These are phyloP conservation scores for Syzygium jambos DNA, from an alignment of 345 rosid genomes.

Conservation along the genomic window DNA sequence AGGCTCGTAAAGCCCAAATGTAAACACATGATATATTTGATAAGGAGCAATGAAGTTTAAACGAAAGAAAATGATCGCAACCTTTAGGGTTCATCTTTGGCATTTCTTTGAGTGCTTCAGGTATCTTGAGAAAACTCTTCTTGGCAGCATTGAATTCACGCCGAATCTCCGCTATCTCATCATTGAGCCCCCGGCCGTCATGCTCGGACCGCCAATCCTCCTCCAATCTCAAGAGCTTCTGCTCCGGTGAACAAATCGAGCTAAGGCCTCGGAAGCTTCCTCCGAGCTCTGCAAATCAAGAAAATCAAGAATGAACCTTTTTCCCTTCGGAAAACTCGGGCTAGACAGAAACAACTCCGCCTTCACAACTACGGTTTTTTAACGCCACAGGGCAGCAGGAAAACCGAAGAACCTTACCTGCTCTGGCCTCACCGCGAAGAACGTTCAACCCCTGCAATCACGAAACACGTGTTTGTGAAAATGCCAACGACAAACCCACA, in stretches of 20 bases:
- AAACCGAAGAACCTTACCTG: background rate
- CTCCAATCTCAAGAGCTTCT: slow-evolving; percentile 21
- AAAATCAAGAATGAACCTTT: background rate
- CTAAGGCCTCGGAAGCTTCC: slow-evolving; percentile 23
- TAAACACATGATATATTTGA: background rate
- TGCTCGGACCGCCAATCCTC: slow-evolving; percentile 13
- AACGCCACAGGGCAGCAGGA: background rate
- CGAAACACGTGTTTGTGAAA: background rate
- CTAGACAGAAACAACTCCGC: background rate
- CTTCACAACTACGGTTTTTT: background rate
- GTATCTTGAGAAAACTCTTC: slow-evolving; percentile 64
- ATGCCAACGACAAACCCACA: background rate
- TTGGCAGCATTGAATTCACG: slow-evolving; percentile 58
- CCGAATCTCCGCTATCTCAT: slow-evolving; percentile 51
- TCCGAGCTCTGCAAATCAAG: slow-evolving; percentile 16
- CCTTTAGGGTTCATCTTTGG: slow-evolving; percentile 93
- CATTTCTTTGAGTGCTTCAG: slow-evolving; percentile 49
- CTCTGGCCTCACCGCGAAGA: background rate
- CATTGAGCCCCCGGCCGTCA: slow-evolving; percentile 9
- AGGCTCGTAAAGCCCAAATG: background rate
- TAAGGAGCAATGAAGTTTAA: background rate
- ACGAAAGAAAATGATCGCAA: background rate
- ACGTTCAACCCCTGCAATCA: background rate
- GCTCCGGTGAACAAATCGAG: slow-evolving; percentile 14
- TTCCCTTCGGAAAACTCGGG: background rate